Base-by-base conservation (phyloP, 2,329 filamentous ascomycete species). In the Sordariomycetes sp. region DNA sequence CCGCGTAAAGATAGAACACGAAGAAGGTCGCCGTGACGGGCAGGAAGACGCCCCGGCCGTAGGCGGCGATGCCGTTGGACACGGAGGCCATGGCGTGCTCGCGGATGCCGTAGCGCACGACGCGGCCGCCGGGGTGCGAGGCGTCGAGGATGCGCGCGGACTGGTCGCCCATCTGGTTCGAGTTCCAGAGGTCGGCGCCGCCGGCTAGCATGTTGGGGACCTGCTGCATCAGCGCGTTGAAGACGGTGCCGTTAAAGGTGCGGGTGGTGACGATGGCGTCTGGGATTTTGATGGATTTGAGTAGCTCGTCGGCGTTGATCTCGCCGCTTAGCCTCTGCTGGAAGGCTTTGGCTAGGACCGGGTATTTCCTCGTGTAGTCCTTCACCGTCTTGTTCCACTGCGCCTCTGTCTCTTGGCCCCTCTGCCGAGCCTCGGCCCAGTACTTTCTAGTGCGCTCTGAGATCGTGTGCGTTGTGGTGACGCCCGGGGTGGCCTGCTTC, bases 1-100 rank as follows among this genome's bases (percentile, higher is more conserved):
- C 91, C 66, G 90, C 93, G 74, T 99, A 99, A 28, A 93, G 97
- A 66, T 97, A 91, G 76, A 99, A 99, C 87, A 97, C 99, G 66
- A 99, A 81, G 87, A 99, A 99, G 69, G 94, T 97, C 77, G 94
- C 94, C 65, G 85, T 86, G 67, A 92, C 96, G 66, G 94, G 94
- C 70, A 99, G 87, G 70, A 97, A 80, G 69, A 90, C 96, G 67
- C 94, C 94, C 69, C 85, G 85, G 5, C 74, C 76, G 76, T 97
- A 99, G 63, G 92, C 94, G 63, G 91, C 85, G 61, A 99, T 81
- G 78, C 94, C 94, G 81, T 96, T 96, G 79, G 95, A 88, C 76
- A 95, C 90, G 68, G 89, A 88, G 70, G 88, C 90, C 90, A 95
- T 95, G 66, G 77, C 89, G 74, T 96, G 90, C 80, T 95, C 90